Evolutionary conservation across 352 stramenopile species (phyloP).

Genomic region (Aphanomyces invadans): DNA sequence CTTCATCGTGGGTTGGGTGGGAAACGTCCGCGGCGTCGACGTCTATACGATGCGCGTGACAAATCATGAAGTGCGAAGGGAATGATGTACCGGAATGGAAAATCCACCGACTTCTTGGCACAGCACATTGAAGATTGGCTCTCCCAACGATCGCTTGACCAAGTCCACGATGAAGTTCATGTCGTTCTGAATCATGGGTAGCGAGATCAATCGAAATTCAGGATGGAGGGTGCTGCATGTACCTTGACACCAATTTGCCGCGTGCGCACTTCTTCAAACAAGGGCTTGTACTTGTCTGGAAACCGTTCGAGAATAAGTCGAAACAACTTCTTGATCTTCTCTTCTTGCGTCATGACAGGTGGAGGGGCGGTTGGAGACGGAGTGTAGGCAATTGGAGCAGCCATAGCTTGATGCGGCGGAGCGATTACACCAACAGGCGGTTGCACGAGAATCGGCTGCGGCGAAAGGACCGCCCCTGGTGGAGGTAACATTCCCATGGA

Average conservation of each 20-base stretch:
- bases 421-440: slow-evolving; percentile 12
- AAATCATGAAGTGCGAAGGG: neutral
- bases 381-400: slow-evolving; percentile 11
- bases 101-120: slow-evolving; percentile 65
- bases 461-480: neutral
- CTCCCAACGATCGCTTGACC: slow-evolving; percentile 76
- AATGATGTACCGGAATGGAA: slow-evolving; percentile 22
- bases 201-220: no score
- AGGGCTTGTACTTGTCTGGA: slow-evolving; percentile 19
- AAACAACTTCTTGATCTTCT: slow-evolving; percentile 24
- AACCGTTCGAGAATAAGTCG: slow-evolving; percentile 8
- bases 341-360: neutral
- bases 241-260: slow-evolving; percentile 9
- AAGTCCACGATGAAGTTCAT: slow-evolving; percentile 84
- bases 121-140: slow-evolving; percentile 69
- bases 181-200: slow-evolving; percentile 43
- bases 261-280: slow-evolving; percentile 16
- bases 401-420: neutral
- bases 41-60: neutral
- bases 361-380: neutral
- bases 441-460: slow-evolving; percentile 6
- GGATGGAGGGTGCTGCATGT: no score
- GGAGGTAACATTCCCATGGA: slow-evolving; percentile 7
- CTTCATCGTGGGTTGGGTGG: slow-evolving; percentile 13
- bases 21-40: neutral